Base-by-base conservation (phyloP, 169 alveolate genomes). In the Babesia ovis region DNA sequence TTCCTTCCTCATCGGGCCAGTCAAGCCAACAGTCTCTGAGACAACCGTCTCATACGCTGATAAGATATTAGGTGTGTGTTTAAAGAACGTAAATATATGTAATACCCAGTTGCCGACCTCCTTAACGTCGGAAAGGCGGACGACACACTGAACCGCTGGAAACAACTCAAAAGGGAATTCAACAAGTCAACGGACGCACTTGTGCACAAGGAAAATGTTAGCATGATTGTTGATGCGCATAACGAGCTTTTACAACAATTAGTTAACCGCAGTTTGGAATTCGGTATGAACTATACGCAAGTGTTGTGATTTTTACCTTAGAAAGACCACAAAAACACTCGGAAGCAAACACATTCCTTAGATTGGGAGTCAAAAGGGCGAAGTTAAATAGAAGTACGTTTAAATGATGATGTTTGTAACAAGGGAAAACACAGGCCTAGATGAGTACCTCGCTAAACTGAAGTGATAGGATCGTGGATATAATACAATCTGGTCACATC, bases 301-400 rank as follows among this genome's bases (percentile, higher is more conserved):
- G 22, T 2, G 6, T 8, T 27, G 70, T 39, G 2, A 55, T 27
- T 2, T 67, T 42, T 6, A 27, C 11, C 53, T n/a, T 46, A 79
- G 87, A 79, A 20, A 68, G 45, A 35, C 87, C 87, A 25, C 83
- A 69, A 23, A 79, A 79, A 57, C 69, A 69, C 77, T 71, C 87
- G 5, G 87, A 79, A 68, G 87, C 83, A 14, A 79, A 79, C 77
- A 20, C 55, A 12, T 60, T n/a, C 51, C 48, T 79, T 14, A 62
- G 23, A 23, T 53, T 79, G 70, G 83, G 87, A 18, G 77, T 70
- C n/a, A 79, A 71, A 20, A 39, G 34, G 55, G 46, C 59, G 3
- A 55, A 42, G 27, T 16, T 39, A 11, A 69, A 69, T 42, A 79
- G 42, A 37, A 74, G 87, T 79, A 35, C 18, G 79, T 43, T 9